These are phyloP conservation scores for Zygosaccharomyces bailii DNA, from an alignment of 805 yeast genomes.

Conservation along the genomic window DNA sequence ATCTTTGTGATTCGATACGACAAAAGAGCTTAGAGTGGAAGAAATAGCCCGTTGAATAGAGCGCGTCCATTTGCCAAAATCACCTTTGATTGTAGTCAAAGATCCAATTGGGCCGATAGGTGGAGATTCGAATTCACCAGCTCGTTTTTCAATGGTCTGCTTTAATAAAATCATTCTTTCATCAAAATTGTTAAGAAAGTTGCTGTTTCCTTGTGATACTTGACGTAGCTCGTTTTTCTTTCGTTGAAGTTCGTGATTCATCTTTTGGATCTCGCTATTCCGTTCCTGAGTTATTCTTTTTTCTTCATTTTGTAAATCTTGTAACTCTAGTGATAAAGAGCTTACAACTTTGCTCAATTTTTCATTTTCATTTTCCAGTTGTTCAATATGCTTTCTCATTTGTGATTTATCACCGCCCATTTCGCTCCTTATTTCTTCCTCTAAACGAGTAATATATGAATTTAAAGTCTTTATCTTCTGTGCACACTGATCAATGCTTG, in stretches of 20 bases:
- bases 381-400: constrained; percentile 21
- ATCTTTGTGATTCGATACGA: constrained; percentile 65
- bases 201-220: constrained; percentile 31
- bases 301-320: constrained; percentile 23
- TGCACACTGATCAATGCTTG: constrained; percentile 22
- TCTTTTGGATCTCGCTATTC: constrained; percentile 12
- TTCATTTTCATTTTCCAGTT: constrained; percentile 15
- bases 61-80: constrained; percentile 52
- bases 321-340: constrained; percentile 13
- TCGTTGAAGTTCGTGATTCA: constrained; percentile 8
- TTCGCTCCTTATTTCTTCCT: constrained; percentile 28
- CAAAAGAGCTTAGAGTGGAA: constrained; percentile 54
- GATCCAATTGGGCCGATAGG: constrained; percentile 85
- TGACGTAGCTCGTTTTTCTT: constrained; percentile 24
- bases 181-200: constrained; percentile 50
- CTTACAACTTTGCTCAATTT: constrained; percentile 9
- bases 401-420: constrained; percentile 33
- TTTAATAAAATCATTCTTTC: constrained; percentile 41
- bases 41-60: constrained; percentile 56
- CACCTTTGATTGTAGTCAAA: constrained; percentile 52
- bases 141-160: constrained; percentile 38
- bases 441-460: constrained; percentile 26
- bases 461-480: constrained; percentile 21
- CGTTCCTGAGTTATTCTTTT: constrained; percentile 12
- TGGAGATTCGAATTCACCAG: constrained; percentile 40